A percentile compares a stretch with the other conserved stretches of the same genome.
phyloP scores from a whole-genome alignment of 2,329 filamentous ascomycete species.

The Hypoxylon sp. region DNA sequence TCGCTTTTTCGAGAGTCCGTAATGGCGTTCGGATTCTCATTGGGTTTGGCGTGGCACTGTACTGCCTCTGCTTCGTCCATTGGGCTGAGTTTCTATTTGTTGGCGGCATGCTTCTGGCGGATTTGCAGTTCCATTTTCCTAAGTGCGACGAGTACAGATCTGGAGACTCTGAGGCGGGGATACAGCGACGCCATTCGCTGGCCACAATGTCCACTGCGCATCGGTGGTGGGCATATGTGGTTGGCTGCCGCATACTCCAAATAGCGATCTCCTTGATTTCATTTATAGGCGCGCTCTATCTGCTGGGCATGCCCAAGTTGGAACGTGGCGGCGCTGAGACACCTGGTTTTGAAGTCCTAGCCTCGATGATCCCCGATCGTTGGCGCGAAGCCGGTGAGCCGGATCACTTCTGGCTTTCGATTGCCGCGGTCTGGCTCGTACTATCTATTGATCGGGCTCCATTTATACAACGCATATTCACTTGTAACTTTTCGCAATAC shows the following conservation, averaged over 20 bases:
- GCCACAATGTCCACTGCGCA: constrained; percentile 16
- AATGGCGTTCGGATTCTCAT: constrained; percentile 45
- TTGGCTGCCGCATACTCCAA: constrained; percentile 5
- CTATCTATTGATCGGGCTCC: constrained; percentile 44
- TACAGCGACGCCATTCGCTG: background rate
- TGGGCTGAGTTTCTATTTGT: constrained; percentile 54
- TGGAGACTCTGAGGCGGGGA: background rate
- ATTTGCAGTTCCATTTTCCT: constrained; percentile 49
- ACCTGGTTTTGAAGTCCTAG: constrained; percentile 46
- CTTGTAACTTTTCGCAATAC: constrained; percentile 49
- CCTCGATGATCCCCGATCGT: constrained; percentile 42
- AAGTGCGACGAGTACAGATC: constrained; percentile 3
- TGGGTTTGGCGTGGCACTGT: constrained; percentile 42
- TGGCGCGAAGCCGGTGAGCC: constrained; percentile 30
- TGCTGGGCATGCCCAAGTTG: constrained; percentile 49
- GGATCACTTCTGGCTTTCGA: constrained; percentile 51
- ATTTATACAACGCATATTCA: constrained; percentile 52
- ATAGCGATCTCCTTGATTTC: constrained; percentile 1
- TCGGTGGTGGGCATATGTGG: constrained; percentile 28
- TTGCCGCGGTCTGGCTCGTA: constrained; percentile 51
- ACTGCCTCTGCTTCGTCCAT: constrained; percentile 48
- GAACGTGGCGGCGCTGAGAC: constrained; percentile 40
- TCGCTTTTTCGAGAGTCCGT: constrained; percentile 52
- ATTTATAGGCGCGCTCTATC: constrained; percentile 37
- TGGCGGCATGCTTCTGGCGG: constrained; percentile 54